Evolutionary conservation across 306 rosid species (phyloP).

Genomic region (Leucaena leucocephala): DNA sequence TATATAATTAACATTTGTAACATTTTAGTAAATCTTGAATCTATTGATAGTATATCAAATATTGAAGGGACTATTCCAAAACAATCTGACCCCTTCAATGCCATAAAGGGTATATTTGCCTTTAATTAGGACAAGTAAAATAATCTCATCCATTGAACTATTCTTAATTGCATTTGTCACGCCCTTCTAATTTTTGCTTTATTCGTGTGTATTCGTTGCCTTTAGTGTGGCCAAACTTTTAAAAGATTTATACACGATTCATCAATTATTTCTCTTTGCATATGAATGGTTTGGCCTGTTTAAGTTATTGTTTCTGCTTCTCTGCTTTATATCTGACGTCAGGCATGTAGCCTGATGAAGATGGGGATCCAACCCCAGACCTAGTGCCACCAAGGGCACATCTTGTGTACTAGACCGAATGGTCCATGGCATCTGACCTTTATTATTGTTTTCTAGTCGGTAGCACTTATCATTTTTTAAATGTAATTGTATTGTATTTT

Average conservation of each 20-base stretch:
- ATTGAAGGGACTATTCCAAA: neutral
- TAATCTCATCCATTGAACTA: neutral
- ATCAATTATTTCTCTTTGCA: neutral
- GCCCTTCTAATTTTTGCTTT: neutral
- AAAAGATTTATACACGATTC: neutral
- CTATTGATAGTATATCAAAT: neutral
- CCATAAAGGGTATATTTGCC: neutral
- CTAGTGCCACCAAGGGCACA: no score
- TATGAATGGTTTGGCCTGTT: neutral
- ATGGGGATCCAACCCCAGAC: no score
- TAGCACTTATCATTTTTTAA: neutral
- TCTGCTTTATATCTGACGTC: neutral
- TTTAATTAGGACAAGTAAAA: neutral
- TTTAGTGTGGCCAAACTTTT: neutral
- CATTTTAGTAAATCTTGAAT: neutral
- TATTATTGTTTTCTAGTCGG: neutral
- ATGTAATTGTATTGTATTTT: conserved; percentile 20
- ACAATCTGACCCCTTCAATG: neutral
- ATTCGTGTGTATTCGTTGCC: neutral
- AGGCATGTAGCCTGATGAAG: no score
- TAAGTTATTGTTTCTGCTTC: neutral
- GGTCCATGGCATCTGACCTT: neutral
- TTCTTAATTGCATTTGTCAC: neutral
- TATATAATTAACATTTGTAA: no score
- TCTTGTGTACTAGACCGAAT: no score